Percentiles rank a stretch among this genome's conserved stretches.
phyloP scores from a whole-genome alignment of 1,284 basidiomycete genomes.

The Afroboletus lepidellus region DNA sequence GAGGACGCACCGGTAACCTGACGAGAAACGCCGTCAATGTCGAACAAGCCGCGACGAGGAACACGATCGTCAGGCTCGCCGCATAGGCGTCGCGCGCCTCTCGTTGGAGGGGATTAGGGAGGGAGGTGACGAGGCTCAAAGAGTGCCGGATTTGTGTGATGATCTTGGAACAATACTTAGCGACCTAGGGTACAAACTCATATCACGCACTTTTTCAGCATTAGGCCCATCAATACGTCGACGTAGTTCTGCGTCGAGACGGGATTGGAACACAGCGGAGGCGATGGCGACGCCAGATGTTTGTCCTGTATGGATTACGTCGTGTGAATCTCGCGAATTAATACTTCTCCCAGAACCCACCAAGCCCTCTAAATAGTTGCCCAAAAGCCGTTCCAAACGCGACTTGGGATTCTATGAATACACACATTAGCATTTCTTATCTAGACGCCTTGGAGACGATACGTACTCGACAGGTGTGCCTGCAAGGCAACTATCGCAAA shows the following conservation, averaged over 20 bases:
- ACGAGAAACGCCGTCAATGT: slow-evolving; percentile 66
- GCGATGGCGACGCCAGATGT: slow-evolving; percentile 19
- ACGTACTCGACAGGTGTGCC: slow-evolving; percentile 20
- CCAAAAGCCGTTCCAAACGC: slow-evolving; percentile 21
- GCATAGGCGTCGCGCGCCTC: slow-evolving; percentile 71
- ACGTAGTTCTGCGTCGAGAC: slow-evolving; percentile 19
- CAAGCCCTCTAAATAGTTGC: slow-evolving; percentile 23
- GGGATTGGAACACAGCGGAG: slow-evolving; percentile 22
- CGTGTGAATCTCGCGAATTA: too few relatives aligned
- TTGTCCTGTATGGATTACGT: slow-evolving; percentile 13
- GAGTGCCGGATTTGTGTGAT: slow-evolving; percentile 16
- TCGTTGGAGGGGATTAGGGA: slow-evolving; percentile 48
- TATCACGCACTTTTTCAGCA: not conserved
- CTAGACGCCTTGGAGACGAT: not conserved
- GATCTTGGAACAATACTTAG: slow-evolving; percentile 2
- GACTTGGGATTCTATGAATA: slow-evolving; percentile 13
- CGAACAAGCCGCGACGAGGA: slow-evolving; percentile 64
- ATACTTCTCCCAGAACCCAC: slow-evolving; percentile 3
- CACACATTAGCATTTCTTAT: not conserved
- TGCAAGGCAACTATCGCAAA: slow-evolving; percentile 19
- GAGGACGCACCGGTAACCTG: slow-evolving; percentile 58
- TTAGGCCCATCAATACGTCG: not conserved
- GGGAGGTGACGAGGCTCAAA: slow-evolving; percentile 19
- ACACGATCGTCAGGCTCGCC: slow-evolving; percentile 64
- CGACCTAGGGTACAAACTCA: not conserved